Base-by-base conservation (phyloP, 2,329 filamentous ascomycete genomes). In the Fusarium sacchari region DNA sequence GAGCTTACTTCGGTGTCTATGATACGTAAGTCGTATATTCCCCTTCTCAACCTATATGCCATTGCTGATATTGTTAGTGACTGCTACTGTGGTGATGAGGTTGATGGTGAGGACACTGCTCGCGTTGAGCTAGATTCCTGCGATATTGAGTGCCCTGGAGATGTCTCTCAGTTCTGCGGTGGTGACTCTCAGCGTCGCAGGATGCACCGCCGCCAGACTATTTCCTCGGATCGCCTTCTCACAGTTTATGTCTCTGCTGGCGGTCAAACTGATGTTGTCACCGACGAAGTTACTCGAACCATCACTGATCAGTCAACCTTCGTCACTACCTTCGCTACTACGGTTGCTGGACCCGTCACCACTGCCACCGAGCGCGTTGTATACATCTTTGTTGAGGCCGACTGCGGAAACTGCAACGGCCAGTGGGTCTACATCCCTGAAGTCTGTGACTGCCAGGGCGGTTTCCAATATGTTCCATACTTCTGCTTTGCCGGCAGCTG, bases 1-100 rank as follows among this genome's bases (percentile, higher is more conserved):
- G 64, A 20, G 59, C 50, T 24, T 79, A 76, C 72, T 80, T 81
- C 53, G 81, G 77, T 62, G 66, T 76, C 47, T 62, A 71, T 52
- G 68, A 74, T 78, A 50, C 77, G 78, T 37, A 26, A 37, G 49
- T 53, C n/a, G 2, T 26, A 11, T 11, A 20, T 24, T 15, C 3
- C 18, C 2, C 12, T 47, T 52, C 8, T 1, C 17, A 52, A 0
- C 0, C 12, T 20, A 0, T 12, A 12, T 13, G 2, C 32, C 26
- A 22, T 53, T 17, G 3, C 49, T 53, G 10, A 53, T 15, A 22
- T 22, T 6, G 8, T 3, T 7, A 53, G 49, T 28, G 58, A 75
- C 43, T 78, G 76, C 60, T 78, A 74, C 76, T 78, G 76, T 34
- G 76, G 76, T 67, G 65, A 74, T 12, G 53, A 53, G n/a, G 14